A percentile compares a stretch with the other conserved stretches of the same genome.
Evolutionary conservation across 1,284 basidiomycete genomes (phyloP).

Genomic region (Leccinum insigne): DNA sequence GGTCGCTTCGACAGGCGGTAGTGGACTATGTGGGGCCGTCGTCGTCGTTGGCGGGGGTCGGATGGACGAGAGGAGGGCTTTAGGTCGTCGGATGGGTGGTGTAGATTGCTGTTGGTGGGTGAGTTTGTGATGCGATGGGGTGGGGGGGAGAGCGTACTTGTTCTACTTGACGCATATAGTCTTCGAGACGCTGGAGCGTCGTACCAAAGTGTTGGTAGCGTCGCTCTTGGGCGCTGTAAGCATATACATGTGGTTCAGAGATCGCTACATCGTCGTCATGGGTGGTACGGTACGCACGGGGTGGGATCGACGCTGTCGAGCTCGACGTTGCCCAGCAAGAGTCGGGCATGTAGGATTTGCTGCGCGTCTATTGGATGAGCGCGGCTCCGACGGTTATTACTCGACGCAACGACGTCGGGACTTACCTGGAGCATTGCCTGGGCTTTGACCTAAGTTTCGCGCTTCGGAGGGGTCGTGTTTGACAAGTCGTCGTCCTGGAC

Average conservation of each 20-base stretch:
- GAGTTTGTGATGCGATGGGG: not conserved
- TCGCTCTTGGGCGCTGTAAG: slow-evolving; percentile 38
- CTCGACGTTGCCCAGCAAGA: slow-evolving; percentile 58
- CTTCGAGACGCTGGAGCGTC: slow-evolving; percentile 55
- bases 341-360: slow-evolving; percentile 64
- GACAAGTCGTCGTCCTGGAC: slow-evolving; percentile 52
- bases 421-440: slow-evolving; percentile 58
- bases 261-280: not conserved
- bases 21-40: not conserved
- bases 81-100: slow-evolving; percentile 40
- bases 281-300: slow-evolving; percentile 38
- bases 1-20: slow-evolving; percentile 22
- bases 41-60: slow-evolving; percentile 26
- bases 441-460: slow-evolving; percentile 55
- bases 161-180: slow-evolving; percentile 47
- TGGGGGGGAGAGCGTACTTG: slow-evolving; percentile 37
- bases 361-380: slow-evolving; percentile 26
- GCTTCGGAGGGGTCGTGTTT: slow-evolving; percentile 31
- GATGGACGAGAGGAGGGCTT: slow-evolving; percentile 38
- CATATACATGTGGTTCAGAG: not conserved
- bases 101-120: slow-evolving; percentile 28
- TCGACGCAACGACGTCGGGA: not conserved
- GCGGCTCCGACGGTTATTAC: too few relatives aligned
- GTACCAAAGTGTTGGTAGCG: slow-evolving; percentile 46
- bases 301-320: slow-evolving; percentile 43